Conservation (phyloP, 495 filamentous ascomycete genomes). For the Penicillium robsamsonii region DNA sequence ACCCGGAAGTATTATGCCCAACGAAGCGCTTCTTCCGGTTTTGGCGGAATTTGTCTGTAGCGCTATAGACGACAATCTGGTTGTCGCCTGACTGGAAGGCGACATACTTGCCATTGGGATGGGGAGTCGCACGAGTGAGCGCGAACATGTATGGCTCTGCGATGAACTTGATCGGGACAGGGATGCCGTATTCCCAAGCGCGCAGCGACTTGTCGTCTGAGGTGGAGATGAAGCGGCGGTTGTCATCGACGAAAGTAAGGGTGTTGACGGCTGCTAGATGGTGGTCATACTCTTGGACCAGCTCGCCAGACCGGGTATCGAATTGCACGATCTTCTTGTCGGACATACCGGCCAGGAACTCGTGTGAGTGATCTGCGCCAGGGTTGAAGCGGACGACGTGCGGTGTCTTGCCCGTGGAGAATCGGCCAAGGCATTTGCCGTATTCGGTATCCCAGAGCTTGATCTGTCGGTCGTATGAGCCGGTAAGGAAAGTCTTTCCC, state of each 20-base stretch:
- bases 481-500: slow-evolving; percentile 88
- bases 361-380: slow-evolving; percentile 65
- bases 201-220: slow-evolving; percentile 94
- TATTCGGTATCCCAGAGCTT: slow-evolving; percentile 99
- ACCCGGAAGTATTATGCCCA: slow-evolving; percentile 93
- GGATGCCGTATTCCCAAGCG: slow-evolving; percentile 97
- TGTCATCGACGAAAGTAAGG: slow-evolving; percentile 92
- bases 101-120: slow-evolving; percentile 89
- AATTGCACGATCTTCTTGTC: slow-evolving; percentile 99
- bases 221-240: slow-evolving; percentile 94
- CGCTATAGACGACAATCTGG: slow-evolving; percentile 92
- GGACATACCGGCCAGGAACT: slow-evolving; percentile 94
- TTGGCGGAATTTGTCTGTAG: slow-evolving; percentile 91
- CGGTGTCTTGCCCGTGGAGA: slow-evolving; percentile 88
- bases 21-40: slow-evolving; percentile 96
- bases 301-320: slow-evolving; percentile 78
- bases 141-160: slow-evolving; percentile 97
- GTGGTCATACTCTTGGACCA: slow-evolving; percentile 97
- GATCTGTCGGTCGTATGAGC: slow-evolving; percentile 88
- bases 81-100: slow-evolving; percentile 92
- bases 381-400: slow-evolving; percentile 96
- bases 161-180: slow-evolving; percentile 84
- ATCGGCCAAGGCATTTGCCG: slow-evolving; percentile 78
- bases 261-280: slow-evolving; percentile 97
- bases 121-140: slow-evolving; percentile 74